Base-by-base conservation (phyloP, 2,329 filamentous ascomycete genomes). In the Cercospora zeae-maydis region DNA sequence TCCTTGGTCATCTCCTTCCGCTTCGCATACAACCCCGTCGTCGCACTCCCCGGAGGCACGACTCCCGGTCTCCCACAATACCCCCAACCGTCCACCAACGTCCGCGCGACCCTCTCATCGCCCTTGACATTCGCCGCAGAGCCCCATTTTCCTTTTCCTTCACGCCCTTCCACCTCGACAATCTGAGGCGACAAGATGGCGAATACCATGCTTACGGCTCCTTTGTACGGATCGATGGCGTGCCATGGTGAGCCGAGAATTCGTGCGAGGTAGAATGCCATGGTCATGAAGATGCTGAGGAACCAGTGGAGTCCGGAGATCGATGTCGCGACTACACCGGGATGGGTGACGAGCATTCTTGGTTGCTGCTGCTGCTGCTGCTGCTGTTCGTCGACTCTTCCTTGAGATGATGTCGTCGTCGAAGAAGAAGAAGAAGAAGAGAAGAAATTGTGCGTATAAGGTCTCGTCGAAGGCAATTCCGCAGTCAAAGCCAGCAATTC, bases 191-290 rank as follows among this genome's bases (percentile, higher is more conserved):
- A 83, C 11, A 98, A 83, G 0, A 89, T 86, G 6, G 96, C 78
- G 89, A 91, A 97, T 24, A 89, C 88, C 4, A 91, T 84, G 0
- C 92, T 86, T 53, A 83, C 84, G 7, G 93, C 91, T 45, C 89
- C 93, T 19, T 84, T 83, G 78, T 96, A 96, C 0, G 88, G 82
- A n/a, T 83, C 83, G 54, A 91, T 82, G 0, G 85, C 82, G 75
- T 98, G 93, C 95, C 95, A 99, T 10, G 90, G 90, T 2, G 91
- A 96, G 54, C 95, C 95, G 27, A 92, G 74, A 80, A 84, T 87
- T 67, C 93, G 90, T 13, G 86, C 86, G 14, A 96, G 47, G 74
- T 87, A 88, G 74, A 96, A 88, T 3, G 84, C 80, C 19, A 84
- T 72, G 56, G 85, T 77, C 84, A 95, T 95, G 64, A 83, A 80